A percentile compares a stretch with the other conserved stretches of the same genome.
Evolutionary conservation across 805 yeast species (phyloP).

Genomic region (Starmerella floris): DNA sequence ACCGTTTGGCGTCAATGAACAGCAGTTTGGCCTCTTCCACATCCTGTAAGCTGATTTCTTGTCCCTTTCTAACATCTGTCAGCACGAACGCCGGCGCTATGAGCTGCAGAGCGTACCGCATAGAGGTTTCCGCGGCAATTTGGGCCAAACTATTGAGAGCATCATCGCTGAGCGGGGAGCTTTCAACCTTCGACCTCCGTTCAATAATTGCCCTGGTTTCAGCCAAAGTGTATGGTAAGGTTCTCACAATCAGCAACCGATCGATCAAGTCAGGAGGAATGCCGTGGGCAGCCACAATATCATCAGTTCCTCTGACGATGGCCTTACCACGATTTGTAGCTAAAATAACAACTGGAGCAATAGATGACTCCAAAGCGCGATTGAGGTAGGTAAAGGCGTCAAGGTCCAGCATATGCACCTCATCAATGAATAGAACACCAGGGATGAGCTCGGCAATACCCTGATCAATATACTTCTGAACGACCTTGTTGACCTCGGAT

Average conservation of each 20-base stretch:
- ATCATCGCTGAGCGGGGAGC: conserved; percentile 46
- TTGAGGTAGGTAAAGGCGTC: conserved; percentile 93
- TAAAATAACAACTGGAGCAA: conserved; percentile 88
- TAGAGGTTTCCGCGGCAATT: conserved; percentile 63
- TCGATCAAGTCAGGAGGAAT: conserved; percentile 91
- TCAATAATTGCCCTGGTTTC: conserved; percentile 73
- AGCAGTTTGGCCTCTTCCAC: conserved; percentile 70
- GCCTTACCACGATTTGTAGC: conserved; percentile 95
- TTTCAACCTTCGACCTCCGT: conserved; percentile 70
- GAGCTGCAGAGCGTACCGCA: conserved; percentile 84
- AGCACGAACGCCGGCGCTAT: conserved; percentile 82
- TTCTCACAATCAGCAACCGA: conserved; percentile 78
- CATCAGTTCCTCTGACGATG: conserved; percentile 78
- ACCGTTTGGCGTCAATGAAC: conserved; percentile 76
- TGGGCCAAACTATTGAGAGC: conserved; percentile 64
- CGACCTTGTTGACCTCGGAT: conserved; percentile 88
- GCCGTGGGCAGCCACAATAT: conserved; percentile 83
- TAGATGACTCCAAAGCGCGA: conserved; percentile 79
- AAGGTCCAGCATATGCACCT: conserved; percentile 94
- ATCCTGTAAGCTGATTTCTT: conserved; percentile 54
- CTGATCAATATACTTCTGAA: conserved; percentile 89
- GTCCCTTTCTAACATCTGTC: conserved; percentile 58
- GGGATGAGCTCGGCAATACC: conserved; percentile 97
- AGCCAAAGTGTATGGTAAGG: conserved; percentile 71
- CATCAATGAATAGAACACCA: conserved; percentile 95